These are phyloP conservation scores for Hypoxylon sp. DNA, from an alignment of 2,329 filamentous ascomycete genomes.

Conservation along the genomic window DNA sequence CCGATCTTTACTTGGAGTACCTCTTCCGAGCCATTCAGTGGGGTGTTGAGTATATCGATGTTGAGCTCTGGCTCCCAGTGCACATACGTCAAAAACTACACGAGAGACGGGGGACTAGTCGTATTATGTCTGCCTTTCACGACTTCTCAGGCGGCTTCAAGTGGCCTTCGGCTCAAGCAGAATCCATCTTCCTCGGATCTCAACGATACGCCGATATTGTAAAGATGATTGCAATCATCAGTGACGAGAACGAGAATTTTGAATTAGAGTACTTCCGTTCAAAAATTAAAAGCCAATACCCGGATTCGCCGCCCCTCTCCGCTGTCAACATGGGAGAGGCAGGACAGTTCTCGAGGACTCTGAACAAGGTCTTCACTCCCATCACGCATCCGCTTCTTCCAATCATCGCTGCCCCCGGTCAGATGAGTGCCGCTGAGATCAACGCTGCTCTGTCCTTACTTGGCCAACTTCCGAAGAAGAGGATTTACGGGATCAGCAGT, in stretches of 20 bases:
- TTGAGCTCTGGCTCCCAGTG: conserved; percentile 87
- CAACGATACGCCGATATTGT: conserved; percentile 82
- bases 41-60: conserved; percentile 90
- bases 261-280: conserved; percentile 90
- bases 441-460: conserved; percentile 80
- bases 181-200: conserved; percentile 74
- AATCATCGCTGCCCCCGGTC: conserved; percentile 84
- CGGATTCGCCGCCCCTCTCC: conserved; percentile 76
- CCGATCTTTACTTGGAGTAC: conserved; percentile 77
- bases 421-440: conserved; percentile 85
- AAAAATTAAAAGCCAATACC: conserved; percentile 72
- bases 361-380: conserved; percentile 87
- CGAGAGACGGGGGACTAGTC: conserved; percentile 76
- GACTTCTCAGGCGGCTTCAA: conserved; percentile 86
- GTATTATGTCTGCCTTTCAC: conserved; percentile 91
- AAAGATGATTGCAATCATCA: conserved; percentile 89
- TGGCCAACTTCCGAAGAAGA: conserved; percentile 80
- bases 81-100: conserved; percentile 73
- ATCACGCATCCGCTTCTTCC: conserved; percentile 87
- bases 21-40: conserved; percentile 86
- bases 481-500: conserved; percentile 81
- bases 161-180: conserved; percentile 78
- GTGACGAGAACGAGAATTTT: conserved; percentile 85
- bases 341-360: conserved; percentile 83
- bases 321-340: conserved; percentile 87